Conservation (phyloP, 306 rosid genomes). For the Pachyrhizus erosus region DNA sequence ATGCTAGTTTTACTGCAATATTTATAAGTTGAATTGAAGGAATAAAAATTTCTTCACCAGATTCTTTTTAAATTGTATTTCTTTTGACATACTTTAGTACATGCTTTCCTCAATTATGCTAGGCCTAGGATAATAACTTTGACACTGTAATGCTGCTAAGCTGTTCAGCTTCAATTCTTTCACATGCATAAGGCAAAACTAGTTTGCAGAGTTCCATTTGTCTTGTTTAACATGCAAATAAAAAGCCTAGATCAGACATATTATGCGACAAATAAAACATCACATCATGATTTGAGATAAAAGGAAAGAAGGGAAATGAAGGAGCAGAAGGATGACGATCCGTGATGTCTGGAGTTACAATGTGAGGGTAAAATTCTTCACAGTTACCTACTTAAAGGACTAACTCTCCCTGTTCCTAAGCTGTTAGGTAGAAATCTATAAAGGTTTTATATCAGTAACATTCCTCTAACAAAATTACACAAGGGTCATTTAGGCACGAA, state of each 20-base stretch:
- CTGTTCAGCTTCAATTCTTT: background rate
- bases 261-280: background rate
- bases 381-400: too few species aligned
- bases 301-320: background rate
- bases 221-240: background rate
- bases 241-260: background rate
- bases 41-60: background rate
- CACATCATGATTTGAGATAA: background rate
- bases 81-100: background rate
- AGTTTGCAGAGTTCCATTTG: background rate
- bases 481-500: too few species aligned
- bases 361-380: too few species aligned
- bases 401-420: too few species aligned
- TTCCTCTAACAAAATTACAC: too few species aligned
- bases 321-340: background rate
- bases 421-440: too few species aligned
- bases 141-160: slow-evolving; percentile 5
- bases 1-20: background rate
- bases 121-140: slow-evolving; percentile 23
- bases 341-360: too few species aligned
- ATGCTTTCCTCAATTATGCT: background rate
- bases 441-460: too few species aligned
- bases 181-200: background rate
- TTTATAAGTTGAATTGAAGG: background rate
- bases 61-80: slow-evolving; percentile 17